Evolutionary conservation across 108 stramenopile species (phyloP), one percentile per base, ranked within the genome.

Genomic region (Discostella pseudostelligera): DNA sequence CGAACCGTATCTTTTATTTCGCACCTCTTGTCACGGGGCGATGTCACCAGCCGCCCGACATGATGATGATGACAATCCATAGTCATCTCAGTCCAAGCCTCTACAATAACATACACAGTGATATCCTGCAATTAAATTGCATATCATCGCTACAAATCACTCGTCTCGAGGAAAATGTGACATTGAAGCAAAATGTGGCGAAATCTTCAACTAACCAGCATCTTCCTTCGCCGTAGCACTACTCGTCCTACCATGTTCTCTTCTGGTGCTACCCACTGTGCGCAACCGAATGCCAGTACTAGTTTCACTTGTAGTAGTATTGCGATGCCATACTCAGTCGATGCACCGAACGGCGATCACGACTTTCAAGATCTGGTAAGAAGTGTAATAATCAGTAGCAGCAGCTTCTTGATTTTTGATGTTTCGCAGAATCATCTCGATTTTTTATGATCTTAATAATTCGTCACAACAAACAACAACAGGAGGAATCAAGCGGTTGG

Each of bases 401-500:
- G 2, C 19, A 13, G n/a, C n/a, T 53, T 29, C 42, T 43, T 43
- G 1, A 1, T 12, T n/a, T 43, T 43, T 11, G 42, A n/a, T 43
- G 4, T 1, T 4, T 43, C 42, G 3, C 42, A 43, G 3, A 8
- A 3, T 1, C 42, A 43, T 16, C 10, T 11, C 42, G 2, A 2
- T 43, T 3, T n/a, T 11, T 43, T 8, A 43, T n/a, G 3, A n/a
- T 43, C 10, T 1, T 16, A 7, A 43, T 8, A 43, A 43, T n/a
- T n/a, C n/a, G n/a, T n/a, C n/a, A n/a, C n/a, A n/a, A n/a, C n/a
- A n/a, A n/a, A n/a, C n/a, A n/a, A n/a, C n/a, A n/a, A n/a, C 42
- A 70, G 69, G 69, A 70, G 35, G 69, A 70, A 62, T 62, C 59
- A 25, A 22, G 26, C 8, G 10, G 12, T 12, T 61, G 59, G 54